Evolutionary conservation across 129 eudicot species (phyloP).

Genomic region (Silybum marianum): DNA sequence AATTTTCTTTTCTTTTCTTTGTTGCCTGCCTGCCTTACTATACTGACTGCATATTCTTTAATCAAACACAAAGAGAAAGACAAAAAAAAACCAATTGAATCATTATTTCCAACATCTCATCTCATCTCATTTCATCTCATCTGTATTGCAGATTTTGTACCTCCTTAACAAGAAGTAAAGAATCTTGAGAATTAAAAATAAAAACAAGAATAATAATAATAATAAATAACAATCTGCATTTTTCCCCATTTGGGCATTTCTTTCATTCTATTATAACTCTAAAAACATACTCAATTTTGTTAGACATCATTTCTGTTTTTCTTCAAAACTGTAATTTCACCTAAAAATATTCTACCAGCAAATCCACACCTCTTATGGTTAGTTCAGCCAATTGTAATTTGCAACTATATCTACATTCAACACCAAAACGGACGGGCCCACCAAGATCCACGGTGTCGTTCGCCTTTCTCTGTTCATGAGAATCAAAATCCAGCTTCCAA

Average conservation of each 20-base stretch:
- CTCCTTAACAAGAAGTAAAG: slow-evolving; percentile 28
- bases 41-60: background rate
- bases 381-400: slow-evolving; percentile 15
- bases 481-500: slow-evolving; percentile 4
- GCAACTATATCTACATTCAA: slow-evolving; percentile 17
- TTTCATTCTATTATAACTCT: slow-evolving; percentile 29
- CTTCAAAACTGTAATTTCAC: slow-evolving; percentile 27
- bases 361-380: slow-evolving; percentile 5
- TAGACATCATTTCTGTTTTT: slow-evolving; percentile 30
- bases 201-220: background rate
- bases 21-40: background rate
- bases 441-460: background rate
- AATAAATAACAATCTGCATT: background rate
- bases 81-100: slow-evolving; percentile 10
- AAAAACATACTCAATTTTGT: slow-evolving; percentile 23
- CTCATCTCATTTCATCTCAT: slow-evolving; percentile 8
- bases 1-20: slow-evolving; percentile 1
- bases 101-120: slow-evolving; percentile 24
- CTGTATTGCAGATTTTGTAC: background rate
- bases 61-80: slow-evolving; percentile 1
- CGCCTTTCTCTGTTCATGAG: slow-evolving; percentile 3
- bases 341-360: slow-evolving; percentile 10
- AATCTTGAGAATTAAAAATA: slow-evolving; percentile 29
- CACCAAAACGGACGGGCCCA: background rate
- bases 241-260: slow-evolving; percentile 30